These are phyloP conservation scores for Hypoxylon sp. DNA, from an alignment of 2,329 filamentous ascomycete species.

Conservation along the genomic window DNA sequence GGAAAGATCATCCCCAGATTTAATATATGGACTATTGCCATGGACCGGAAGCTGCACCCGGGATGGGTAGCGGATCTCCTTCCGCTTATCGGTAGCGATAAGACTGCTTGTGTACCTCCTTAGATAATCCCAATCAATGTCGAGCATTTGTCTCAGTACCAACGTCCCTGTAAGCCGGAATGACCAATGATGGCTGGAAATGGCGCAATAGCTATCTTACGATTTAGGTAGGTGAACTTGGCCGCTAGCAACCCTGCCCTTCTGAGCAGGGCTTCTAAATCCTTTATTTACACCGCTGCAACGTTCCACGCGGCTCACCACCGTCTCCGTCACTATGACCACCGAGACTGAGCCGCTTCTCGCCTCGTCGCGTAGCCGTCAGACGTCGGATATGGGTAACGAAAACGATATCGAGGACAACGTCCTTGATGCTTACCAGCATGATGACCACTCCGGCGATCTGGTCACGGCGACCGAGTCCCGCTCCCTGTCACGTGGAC, in stretches of 20 bases:
- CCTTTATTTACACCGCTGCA: constrained; percentile 10
- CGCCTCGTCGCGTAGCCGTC: constrained; percentile 22
- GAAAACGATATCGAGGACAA: constrained; percentile 23
- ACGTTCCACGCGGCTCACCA: constrained; percentile 1
- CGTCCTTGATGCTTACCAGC: constrained; percentile 14
- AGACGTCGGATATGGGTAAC: constrained; percentile 33
- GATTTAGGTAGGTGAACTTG: constrained; percentile 22
- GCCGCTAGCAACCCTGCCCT: constrained; percentile 13
- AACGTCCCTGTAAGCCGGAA: constrained; percentile 2
- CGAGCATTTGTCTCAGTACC: constrained; percentile 7
- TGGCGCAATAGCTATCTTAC: constrained; percentile 30
- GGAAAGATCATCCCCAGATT: neutral
- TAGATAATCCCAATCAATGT: neutral
- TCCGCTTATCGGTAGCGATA: constrained; percentile 20
- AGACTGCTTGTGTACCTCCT: neutral
- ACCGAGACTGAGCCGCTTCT: constrained; percentile 43
- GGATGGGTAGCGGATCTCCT: neutral
- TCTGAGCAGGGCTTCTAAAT: neutral
- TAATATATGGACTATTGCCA: no score
- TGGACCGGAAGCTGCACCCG: neutral
- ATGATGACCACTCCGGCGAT: constrained; percentile 56
- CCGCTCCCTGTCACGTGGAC: constrained; percentile 63
- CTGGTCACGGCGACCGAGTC: constrained; percentile 66
- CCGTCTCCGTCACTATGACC: constrained; percentile 29
- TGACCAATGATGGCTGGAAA: constrained; percentile 31